phyloP scores from a whole-genome alignment of 768 basidiomycete genomes.

The Pleurotus sapidus region DNA sequence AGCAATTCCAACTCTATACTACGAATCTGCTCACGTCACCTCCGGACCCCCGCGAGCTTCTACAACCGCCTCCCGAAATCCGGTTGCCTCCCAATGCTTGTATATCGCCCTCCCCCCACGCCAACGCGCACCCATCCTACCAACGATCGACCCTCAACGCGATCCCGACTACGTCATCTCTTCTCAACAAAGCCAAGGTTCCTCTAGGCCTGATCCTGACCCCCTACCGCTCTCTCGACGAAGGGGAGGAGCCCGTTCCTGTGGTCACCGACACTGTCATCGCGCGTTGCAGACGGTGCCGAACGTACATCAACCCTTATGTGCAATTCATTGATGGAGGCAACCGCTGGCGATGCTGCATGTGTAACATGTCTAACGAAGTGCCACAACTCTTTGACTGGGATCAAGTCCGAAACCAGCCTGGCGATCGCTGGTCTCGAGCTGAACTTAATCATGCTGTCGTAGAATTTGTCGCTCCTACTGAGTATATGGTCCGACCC shows the following conservation, averaged over 20 bases:
- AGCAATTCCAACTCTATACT: slow-evolving; percentile 76
- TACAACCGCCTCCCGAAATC: slow-evolving; percentile 84
- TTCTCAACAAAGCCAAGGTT: slow-evolving; percentile 86
- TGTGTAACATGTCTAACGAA: slow-evolving; percentile 98
- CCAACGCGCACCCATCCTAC: slow-evolving; percentile 89
- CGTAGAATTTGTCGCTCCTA: slow-evolving; percentile 97
- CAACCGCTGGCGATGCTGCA: slow-evolving; percentile 98
- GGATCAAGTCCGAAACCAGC: slow-evolving; percentile 92
- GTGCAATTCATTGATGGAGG: slow-evolving; percentile 98
- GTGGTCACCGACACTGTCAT: slow-evolving; percentile 92
- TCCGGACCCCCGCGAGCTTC: slow-evolving; percentile 85
- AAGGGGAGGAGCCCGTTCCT: slow-evolving; percentile 83
- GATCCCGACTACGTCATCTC: slow-evolving; percentile 86
- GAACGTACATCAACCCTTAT: slow-evolving; percentile 97
- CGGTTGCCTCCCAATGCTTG: slow-evolving; percentile 82
- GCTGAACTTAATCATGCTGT: slow-evolving; percentile 90
- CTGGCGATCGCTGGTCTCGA: slow-evolving; percentile 92
- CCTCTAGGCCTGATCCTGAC: slow-evolving; percentile 88
- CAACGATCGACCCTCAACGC: slow-evolving; percentile 89
- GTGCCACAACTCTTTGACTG: slow-evolving; percentile 98
- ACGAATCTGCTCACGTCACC: slow-evolving; percentile 92
- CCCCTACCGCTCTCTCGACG: slow-evolving; percentile 84
- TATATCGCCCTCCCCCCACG: slow-evolving; percentile 71
- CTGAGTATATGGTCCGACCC: slow-evolving; percentile 99
- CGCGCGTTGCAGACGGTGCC: slow-evolving; percentile 92